A percentile compares a stretch with the other conserved stretches of the same genome.
These are phyloP conservation scores for Didymella keratinophila DNA, from an alignment of 2,329 filamentous ascomycete genomes.

Conservation along the genomic window DNA sequence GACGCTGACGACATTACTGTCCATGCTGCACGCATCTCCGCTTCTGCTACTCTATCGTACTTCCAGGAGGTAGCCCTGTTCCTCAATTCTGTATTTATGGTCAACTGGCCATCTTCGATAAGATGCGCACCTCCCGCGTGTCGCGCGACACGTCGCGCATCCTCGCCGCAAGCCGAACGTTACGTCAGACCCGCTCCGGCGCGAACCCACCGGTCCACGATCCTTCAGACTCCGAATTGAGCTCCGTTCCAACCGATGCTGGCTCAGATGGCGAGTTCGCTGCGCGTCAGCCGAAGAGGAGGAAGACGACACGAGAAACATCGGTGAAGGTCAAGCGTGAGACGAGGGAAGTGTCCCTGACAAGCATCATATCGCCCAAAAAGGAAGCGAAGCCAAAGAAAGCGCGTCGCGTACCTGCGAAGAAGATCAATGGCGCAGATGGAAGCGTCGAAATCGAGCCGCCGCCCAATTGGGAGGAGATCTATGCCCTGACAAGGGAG, in stretches of 20 bases:
- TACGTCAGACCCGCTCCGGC: slow-evolving; percentile 44
- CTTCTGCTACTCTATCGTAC: neutral
- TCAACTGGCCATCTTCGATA: neutral
- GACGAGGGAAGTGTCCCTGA: slow-evolving; percentile 28
- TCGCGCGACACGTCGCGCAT: slow-evolving; percentile 48
- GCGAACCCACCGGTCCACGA: slow-evolving; percentile 33
- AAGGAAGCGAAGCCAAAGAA: slow-evolving; percentile 41
- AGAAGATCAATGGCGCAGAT: slow-evolving; percentile 40
- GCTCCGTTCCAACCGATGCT: slow-evolving; percentile 39
- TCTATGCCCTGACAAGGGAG: slow-evolving; percentile 77
- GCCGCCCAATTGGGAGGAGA: slow-evolving; percentile 81
- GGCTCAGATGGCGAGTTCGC: slow-evolving; percentile 34
- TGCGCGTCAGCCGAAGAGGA: slow-evolving; percentile 55
- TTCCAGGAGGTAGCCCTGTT: too few relatives aligned
- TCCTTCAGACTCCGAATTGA: slow-evolving; percentile 45
- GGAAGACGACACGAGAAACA: slow-evolving; percentile 50
- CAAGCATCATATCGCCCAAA: slow-evolving; percentile 35
- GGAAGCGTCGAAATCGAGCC: slow-evolving; percentile 61
- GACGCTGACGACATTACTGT: slow-evolving; percentile 16
- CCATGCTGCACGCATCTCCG: neutral
- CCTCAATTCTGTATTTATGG: neutral
- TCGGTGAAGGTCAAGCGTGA: slow-evolving; percentile 43
- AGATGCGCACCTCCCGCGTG: slow-evolving; percentile 50
- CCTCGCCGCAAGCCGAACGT: slow-evolving; percentile 41
- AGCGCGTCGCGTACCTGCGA: slow-evolving; percentile 49